Evolutionary conservation across 2,329 filamentous ascomycete species (phyloP).

Genomic region (Fusarium xylarioides): DNA sequence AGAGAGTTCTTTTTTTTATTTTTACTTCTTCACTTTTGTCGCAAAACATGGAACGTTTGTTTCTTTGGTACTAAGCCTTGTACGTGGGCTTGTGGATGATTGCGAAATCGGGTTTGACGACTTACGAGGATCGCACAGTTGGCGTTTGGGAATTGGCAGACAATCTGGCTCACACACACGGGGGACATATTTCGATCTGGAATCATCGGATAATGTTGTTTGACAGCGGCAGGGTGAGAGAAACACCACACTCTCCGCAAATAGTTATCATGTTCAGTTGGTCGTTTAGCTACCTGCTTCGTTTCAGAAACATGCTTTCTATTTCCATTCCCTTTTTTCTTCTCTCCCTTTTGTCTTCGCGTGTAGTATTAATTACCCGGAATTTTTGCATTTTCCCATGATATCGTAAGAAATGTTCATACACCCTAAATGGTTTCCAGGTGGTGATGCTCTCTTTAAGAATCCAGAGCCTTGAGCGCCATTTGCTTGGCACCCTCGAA

Average conservation of each 20-base stretch:
- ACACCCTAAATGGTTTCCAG: background rate
- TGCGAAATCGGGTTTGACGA: conserved; percentile 40
- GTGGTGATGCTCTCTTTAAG: conserved; percentile 37
- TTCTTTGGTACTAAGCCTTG: conserved; percentile 26
- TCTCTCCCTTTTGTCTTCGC: background rate
- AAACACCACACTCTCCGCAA: conserved; percentile 19
- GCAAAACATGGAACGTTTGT: conserved; percentile 16
- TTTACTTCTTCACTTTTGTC: background rate
- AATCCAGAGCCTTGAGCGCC: conserved; percentile 77
- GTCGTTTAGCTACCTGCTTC: conserved; percentile 35
- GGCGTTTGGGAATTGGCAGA: conserved; percentile 43
- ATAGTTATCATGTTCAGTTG: conserved; percentile 38
- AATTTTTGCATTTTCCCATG: conserved; percentile 4
- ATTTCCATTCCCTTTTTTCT: conserved; percentile 13
- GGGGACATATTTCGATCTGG: conserved; percentile 37
- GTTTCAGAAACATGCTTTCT: conserved; percentile 29
- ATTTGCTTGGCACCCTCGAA: conserved; percentile 88
- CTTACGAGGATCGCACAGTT: conserved; percentile 44
- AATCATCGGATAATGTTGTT: conserved; percentile 35
- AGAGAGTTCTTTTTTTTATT: background rate
- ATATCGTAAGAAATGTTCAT: conserved; percentile 2
- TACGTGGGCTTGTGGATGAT: conserved; percentile 29
- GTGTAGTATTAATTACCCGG: conserved; percentile 9
- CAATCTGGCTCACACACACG: conserved; percentile 40
- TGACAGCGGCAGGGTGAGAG: conserved; percentile 23